phyloP scores from a whole-genome alignment of 768 basidiomycete species.

The Termitomyces sp. region DNA sequence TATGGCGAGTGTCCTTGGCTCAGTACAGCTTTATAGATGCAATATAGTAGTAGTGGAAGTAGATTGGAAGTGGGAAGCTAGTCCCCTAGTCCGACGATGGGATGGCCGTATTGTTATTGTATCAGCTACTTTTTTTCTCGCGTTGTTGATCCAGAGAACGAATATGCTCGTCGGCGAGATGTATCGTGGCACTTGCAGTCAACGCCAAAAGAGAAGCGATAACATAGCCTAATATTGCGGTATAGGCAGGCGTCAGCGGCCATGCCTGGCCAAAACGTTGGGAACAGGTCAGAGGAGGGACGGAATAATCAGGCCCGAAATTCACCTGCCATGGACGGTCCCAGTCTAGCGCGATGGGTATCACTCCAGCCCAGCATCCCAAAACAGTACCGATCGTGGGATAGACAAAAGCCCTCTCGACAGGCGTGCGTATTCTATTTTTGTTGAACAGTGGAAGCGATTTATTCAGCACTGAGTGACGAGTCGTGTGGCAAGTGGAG shows the following conservation, averaged over 20 bases:
- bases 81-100: neutral
- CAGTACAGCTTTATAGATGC: conserved; percentile 6
- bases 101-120: neutral
- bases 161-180: conserved; percentile 37
- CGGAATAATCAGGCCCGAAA: conserved; percentile 6
- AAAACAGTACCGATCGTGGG: conserved; percentile 68
- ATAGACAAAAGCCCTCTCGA: conserved; percentile 79
- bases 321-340: conserved; percentile 95
- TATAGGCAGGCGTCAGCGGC: conserved; percentile 77
- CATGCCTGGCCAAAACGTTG: conserved; percentile 53
- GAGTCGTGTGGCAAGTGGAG: neutral
- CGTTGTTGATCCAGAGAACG: conserved; percentile 15
- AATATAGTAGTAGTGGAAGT: neutral
- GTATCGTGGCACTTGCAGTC: conserved; percentile 32
- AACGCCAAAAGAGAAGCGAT: conserved; percentile 55
- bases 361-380: conserved; percentile 78
- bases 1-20: neutral
- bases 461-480: neutral
- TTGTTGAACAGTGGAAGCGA: neutral
- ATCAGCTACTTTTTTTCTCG: conserved; percentile 15
- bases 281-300: neutral
- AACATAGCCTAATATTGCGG: conserved; percentile 68
- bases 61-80: neutral
- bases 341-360: conserved; percentile 94
- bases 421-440: conserved; percentile 50